Base-by-base conservation (phyloP, 2,329 filamentous ascomycete species). In the Rhynchosporium agropyri region DNA sequence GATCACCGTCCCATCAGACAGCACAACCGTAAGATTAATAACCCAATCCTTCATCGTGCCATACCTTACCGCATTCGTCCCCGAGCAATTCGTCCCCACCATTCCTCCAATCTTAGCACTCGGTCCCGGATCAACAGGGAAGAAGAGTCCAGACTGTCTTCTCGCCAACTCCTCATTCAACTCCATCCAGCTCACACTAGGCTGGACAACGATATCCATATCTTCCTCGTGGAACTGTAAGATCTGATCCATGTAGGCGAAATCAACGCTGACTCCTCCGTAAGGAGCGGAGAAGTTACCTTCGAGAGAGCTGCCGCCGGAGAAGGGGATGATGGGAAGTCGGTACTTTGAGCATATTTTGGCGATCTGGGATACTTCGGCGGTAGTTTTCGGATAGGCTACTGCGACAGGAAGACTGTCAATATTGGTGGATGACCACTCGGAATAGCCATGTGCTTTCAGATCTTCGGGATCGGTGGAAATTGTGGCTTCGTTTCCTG, bases 171-270 rank as follows among this genome's bases (percentile, higher is more conserved):
- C 78, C 67, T 89, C 86, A 71, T 97, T 97, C 63, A 97, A 78
- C 58, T 90, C 86, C 83, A 96, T 92, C 92, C 92, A 97, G n/a
- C 89, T 89, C 9, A 97, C 88, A 6, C 90, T 90, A 3, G 93
- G 93, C 75, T 97, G 93, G 3, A 97, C 92, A 4, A 96, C 90
- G 56, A 97, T 83, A 70, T 97, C 93, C 90, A 97, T 92, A 74
- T 97, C 93, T 3, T 91, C 89, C 69, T 90, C 88, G 74, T 96
- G 89, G 62, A 97, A 81, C 60, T 87, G 81, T 36, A 97, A 70
- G 31, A 97, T 89, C 71, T 87, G 81, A 74, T 96, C 89, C 93
- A 97, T 97, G 72, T 85, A 86, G 0, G 86, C 85, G 74, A 97
- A 97, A 73, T 97, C 93, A 57, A 97, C 89, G 68, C 90, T 94